phyloP scores from a whole-genome alignment of 768 basidiomycete species.

The Lactarius evosmus region DNA sequence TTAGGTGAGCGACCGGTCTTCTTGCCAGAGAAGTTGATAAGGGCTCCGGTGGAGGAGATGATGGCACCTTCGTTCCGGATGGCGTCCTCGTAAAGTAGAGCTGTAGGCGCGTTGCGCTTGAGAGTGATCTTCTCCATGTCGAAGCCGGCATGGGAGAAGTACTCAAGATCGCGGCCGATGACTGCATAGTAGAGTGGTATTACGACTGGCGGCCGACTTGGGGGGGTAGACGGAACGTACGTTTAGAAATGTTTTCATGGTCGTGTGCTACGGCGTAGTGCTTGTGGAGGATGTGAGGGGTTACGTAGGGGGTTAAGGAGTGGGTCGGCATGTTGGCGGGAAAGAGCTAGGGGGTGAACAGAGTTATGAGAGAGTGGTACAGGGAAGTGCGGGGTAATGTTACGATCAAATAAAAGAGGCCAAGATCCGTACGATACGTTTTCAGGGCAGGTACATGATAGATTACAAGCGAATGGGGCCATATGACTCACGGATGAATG shows the following conservation, averaged over 20 bases:
- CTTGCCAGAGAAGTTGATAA: slow-evolving; percentile 99
- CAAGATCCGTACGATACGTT: slow-evolving; percentile 19
- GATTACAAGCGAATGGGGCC: background rate
- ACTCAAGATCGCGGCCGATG: slow-evolving; percentile 89
- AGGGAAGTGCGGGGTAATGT: slow-evolving; percentile 5
- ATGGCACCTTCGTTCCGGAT: slow-evolving; percentile 98
- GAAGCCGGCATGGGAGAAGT: slow-evolving; percentile 98
- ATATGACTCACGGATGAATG: slow-evolving; percentile 5
- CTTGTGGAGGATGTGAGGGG: slow-evolving; percentile 86
- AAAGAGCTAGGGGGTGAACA: background rate
- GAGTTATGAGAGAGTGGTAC: slow-evolving; percentile 1
- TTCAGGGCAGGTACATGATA: slow-evolving; percentile 10
- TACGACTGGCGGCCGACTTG: slow-evolving; percentile 10
- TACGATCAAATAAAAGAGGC: slow-evolving; percentile 4
- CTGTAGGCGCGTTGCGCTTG: slow-evolving; percentile 89
- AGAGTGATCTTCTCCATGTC: slow-evolving; percentile 97
- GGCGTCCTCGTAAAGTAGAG: slow-evolving; percentile 94
- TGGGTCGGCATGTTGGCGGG: slow-evolving; percentile 57
- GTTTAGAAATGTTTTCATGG: slow-evolving; percentile 53
- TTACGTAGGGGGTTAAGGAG: slow-evolving; percentile 79
- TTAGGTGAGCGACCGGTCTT: slow-evolving; percentile 98
- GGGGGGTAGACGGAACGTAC: slow-evolving; percentile 42
- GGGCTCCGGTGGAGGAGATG: slow-evolving; percentile 90
- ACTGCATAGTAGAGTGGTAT: slow-evolving; percentile 48
- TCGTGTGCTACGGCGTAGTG: slow-evolving; percentile 76